phyloP scores from a whole-genome alignment of 768 basidiomycete genomes.

The Postia placenta region DNA sequence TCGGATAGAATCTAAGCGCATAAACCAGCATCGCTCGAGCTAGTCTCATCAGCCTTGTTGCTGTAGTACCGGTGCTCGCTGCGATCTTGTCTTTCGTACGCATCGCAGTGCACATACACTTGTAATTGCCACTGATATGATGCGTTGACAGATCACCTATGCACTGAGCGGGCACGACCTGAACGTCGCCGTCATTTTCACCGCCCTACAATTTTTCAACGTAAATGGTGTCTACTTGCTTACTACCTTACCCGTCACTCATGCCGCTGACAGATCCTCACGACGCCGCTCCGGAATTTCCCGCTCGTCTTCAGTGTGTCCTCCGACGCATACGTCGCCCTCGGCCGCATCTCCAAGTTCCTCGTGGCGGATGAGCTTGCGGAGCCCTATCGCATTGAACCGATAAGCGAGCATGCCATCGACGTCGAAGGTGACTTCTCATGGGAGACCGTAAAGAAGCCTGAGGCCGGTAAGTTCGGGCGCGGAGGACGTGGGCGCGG shows the following conservation, averaged over 20 bases:
- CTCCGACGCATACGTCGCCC: constrained; percentile 77
- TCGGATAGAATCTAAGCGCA: too few species aligned
- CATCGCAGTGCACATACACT: constrained; percentile 1
- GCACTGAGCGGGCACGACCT: constrained; percentile 54
- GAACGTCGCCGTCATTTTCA: constrained; percentile 70
- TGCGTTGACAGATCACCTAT: constrained; percentile 48
- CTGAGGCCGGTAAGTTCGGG: constrained; percentile 18
- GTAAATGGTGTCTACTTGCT: constrained; percentile 53
- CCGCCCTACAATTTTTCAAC: constrained; percentile 83
- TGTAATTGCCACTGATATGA: too few species aligned
- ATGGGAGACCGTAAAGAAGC: constrained; percentile 65
- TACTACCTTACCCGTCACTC: constrained; percentile 13
- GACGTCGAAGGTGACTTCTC: constrained; percentile 65
- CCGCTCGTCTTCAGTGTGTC: constrained; percentile 46
- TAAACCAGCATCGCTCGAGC: constrained; percentile 24
- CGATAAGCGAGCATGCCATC: constrained; percentile 52
- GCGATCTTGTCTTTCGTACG: constrained; percentile 67
- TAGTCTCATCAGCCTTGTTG: constrained; percentile 36
- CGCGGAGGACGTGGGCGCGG: constrained; percentile 10
- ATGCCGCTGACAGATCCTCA: constrained; percentile 56
- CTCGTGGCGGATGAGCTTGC: constrained; percentile 80
- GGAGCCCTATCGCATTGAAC: constrained; percentile 51
- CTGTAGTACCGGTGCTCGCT: constrained; percentile 60
- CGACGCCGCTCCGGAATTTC: constrained; percentile 49
- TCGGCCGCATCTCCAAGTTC: constrained; percentile 67